Evolutionary conservation across 306 rosid species (phyloP).

Genomic region (Prunus persica): DNA sequence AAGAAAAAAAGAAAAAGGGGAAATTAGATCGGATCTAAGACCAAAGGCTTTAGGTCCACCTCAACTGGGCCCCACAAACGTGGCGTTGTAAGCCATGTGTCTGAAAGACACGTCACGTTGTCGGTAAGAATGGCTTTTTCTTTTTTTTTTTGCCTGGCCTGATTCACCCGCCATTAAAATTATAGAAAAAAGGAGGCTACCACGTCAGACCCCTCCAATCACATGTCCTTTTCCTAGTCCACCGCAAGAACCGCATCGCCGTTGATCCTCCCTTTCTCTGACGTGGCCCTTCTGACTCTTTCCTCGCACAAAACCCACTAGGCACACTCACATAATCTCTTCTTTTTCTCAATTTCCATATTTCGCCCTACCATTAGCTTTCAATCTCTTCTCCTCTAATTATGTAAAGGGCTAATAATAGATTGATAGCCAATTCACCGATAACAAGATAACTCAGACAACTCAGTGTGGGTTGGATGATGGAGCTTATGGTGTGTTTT

Average conservation of each 20-base stretch:
- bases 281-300: constrained; percentile 28
- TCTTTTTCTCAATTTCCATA: too few species aligned
- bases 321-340: constrained; percentile 9
- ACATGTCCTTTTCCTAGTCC: constrained; percentile 15
- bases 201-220: constrained; percentile 41
- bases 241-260: constrained; percentile 32
- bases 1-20: background rate
- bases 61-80: constrained; percentile 23
- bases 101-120: constrained; percentile 44
- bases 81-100: constrained; percentile 24
- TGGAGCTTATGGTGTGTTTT: too few species aligned
- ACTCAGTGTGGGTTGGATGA: too few species aligned
- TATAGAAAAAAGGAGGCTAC: constrained; percentile 10
- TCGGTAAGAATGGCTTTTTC: constrained; percentile 20
- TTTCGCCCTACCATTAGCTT: too few species aligned
- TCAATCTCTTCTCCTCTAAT: too few species aligned
- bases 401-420: too few species aligned
- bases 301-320: constrained; percentile 24
- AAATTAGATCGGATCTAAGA: constrained; percentile 25
- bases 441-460: too few species aligned
- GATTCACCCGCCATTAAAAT: constrained; percentile 13
- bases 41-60: constrained; percentile 28
- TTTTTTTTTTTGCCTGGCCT: background rate
- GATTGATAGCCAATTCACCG: too few species aligned
- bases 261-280: constrained; percentile 11